Percentiles rank a stretch among this genome's conserved stretches.
These are phyloP conservation scores for Aureobasidium sp. DNA, from an alignment of 2,329 filamentous ascomycete species.

Conservation along the genomic window DNA sequence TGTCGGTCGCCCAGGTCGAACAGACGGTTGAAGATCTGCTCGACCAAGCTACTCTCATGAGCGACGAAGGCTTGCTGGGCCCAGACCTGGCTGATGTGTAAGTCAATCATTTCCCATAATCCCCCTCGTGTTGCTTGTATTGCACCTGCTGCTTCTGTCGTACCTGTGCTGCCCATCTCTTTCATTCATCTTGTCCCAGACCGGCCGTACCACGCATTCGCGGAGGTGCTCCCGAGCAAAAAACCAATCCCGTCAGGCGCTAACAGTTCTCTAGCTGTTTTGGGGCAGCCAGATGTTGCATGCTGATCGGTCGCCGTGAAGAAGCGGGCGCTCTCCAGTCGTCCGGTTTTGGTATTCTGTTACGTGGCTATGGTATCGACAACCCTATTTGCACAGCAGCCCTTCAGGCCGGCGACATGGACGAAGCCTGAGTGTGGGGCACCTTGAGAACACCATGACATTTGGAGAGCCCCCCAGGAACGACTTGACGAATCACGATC, in stretches of 20 bases:
- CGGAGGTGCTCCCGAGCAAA: background rate
- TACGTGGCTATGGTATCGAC: constrained; percentile 10
- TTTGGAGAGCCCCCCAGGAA: background rate
- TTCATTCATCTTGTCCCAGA: background rate
- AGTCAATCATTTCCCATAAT: background rate
- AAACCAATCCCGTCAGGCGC: background rate
- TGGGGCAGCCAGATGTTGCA: constrained; percentile 7
- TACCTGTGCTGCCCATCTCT: background rate
- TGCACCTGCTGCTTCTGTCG: background rate
- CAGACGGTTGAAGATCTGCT: constrained; percentile 14
- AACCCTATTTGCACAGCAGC: background rate
- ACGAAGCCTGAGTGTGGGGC: background rate
- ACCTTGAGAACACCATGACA: background rate
- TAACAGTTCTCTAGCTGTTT: constrained; percentile 1
- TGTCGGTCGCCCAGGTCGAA: constrained; percentile 2
- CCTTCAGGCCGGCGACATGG: background rate
- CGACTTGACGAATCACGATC: background rate
- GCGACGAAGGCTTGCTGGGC: constrained; percentile 19
- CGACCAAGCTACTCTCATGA: constrained; percentile 18
- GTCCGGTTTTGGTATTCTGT: background rate
- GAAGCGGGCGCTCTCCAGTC: background rate
- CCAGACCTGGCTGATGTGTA: constrained; percentile 10
- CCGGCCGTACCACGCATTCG: background rate
- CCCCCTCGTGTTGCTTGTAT: background rate
- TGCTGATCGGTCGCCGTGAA: background rate